Base-by-base conservation (phyloP, 140 eudicot genomes). In the Senecio squalidus region DNA sequence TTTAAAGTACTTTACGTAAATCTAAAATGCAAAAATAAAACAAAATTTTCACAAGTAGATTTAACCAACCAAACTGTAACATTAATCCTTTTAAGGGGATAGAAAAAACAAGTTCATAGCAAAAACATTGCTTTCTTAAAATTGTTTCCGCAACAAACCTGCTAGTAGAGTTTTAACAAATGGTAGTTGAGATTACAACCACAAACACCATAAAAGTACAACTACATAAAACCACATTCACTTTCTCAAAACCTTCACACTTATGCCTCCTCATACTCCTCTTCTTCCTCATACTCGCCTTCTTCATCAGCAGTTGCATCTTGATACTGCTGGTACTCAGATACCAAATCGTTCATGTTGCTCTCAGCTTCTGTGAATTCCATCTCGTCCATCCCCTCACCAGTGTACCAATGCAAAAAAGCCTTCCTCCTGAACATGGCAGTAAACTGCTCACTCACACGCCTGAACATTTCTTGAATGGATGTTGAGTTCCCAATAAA, bases 401-500 rank as follows among this genome's bases (percentile, higher is more conserved):
- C n/a, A n/a, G n/a, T n/a, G n/a, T n/a, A n/a, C n/a, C n/a, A n/a
- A n/a, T n/a, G n/a, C n/a, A n/a, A n/a, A n/a, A n/a, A n/a, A n/a
- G n/a, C n/a, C n/a, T n/a, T n/a, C n/a, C n/a, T n/a, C n/a, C n/a
- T n/a, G n/a, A n/a, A n/a, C n/a, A n/a, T n/a, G n/a, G n/a, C n/a
- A n/a, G n/a, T n/a, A n/a, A n/a, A n/a, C n/a, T n/a, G 83, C 63
- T 80, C 87, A 16, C 87, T 80, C 41, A 80, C 87, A 41, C 87
- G 76, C 62, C 87, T 71, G n/a, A n/a, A n/a, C n/a, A n/a, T n/a
- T n/a, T n/a, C n/a, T n/a, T n/a, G n/a, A n/a, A n/a, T n/a, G n/a
- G 77, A 80, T 0, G 88, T 81, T 4, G 88, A 81, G 23, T 81
- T 81, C 8, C 88, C 88, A 22, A 81, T 69, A 17, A 80, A 80